Percentiles rank a stretch among this genome's conserved stretches.
Evolutionary conservation across 139 green algal species (phyloP).

Genomic region (Micractinium conductrix): DNA sequence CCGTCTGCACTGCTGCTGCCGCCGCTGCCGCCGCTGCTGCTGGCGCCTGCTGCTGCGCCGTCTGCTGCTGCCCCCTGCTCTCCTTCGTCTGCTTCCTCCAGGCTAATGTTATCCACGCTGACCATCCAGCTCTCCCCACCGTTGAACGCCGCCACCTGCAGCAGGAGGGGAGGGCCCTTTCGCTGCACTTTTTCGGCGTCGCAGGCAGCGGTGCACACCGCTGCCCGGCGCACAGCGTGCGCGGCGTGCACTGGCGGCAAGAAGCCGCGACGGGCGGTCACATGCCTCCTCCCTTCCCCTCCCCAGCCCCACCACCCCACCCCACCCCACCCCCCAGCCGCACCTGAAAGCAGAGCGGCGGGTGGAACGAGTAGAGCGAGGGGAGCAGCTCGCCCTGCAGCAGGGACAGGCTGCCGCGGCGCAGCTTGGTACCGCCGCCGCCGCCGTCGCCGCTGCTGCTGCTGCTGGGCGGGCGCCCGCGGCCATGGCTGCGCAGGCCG

Average conservation of each 20-base stretch:
- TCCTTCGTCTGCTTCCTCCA: too few relatives aligned
- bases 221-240: not conserved
- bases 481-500: not conserved
- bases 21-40: not conserved
- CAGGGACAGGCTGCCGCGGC: conserved; percentile 5
- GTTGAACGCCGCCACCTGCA: not conserved
- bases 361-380: conserved; percentile 1
- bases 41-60: not conserved
- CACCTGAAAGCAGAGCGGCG: not conserved
- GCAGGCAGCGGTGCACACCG: too few relatives aligned
- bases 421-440: not conserved
- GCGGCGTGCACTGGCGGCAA: not conserved
- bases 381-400: conserved; percentile 1
- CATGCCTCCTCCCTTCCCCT: too few relatives aligned
- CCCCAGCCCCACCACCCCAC: too few relatives aligned
- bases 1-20: too few relatives aligned
- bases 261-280: not conserved
- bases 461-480: not conserved
- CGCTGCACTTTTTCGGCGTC: too few relatives aligned
- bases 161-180: not conserved
- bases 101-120: not conserved
- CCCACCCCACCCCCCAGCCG: too few relatives aligned
- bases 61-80: not conserved
- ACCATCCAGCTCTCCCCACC: not conserved
- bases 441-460: not conserved